Conservation (phyloP, 2,329 filamentous ascomycete genomes). For the Thielaviopsis musarum region DNA sequence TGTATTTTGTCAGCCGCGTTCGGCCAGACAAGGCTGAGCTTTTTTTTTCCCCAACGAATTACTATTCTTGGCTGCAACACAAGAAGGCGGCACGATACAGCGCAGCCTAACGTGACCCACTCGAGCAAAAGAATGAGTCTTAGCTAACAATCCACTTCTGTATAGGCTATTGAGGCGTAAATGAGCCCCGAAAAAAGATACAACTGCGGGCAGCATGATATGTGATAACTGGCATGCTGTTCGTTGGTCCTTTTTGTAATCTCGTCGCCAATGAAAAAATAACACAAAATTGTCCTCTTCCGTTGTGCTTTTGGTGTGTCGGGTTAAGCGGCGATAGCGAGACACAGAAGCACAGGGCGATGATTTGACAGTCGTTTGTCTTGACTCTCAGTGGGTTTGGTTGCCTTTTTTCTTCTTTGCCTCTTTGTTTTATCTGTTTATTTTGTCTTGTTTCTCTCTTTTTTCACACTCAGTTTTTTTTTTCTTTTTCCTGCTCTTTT, state of each 20-base stretch:
- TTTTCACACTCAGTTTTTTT: constrained; percentile 14
- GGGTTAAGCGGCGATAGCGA: background rate
- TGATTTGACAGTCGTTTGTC: background rate
- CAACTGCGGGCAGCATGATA: no score
- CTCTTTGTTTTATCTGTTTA: constrained; percentile 13
- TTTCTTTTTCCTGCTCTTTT: constrained; percentile 15
- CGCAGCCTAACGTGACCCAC: background rate
- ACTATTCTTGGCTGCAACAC: background rate
- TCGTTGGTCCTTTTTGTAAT: background rate
- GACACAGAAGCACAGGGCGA: background rate
- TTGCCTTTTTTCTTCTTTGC: constrained; percentile 9
- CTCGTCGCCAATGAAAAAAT: background rate
- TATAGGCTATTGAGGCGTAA: background rate
- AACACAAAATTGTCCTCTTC: background rate
- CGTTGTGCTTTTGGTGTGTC: background rate
- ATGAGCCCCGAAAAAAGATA: background rate
- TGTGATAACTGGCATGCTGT: background rate
- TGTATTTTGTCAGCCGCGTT: background rate
- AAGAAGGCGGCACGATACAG: background rate
- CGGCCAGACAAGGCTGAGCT: constrained; percentile 6
- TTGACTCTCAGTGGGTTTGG: background rate
- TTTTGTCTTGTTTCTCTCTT: constrained; percentile 12
- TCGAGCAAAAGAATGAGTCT: background rate
- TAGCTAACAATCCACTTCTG: background rate
- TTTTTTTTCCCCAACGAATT: background rate